These are phyloP conservation scores for Panicum hallii DNA, from an alignment of 202 grass and related monocot species.

Conservation along the genomic window DNA sequence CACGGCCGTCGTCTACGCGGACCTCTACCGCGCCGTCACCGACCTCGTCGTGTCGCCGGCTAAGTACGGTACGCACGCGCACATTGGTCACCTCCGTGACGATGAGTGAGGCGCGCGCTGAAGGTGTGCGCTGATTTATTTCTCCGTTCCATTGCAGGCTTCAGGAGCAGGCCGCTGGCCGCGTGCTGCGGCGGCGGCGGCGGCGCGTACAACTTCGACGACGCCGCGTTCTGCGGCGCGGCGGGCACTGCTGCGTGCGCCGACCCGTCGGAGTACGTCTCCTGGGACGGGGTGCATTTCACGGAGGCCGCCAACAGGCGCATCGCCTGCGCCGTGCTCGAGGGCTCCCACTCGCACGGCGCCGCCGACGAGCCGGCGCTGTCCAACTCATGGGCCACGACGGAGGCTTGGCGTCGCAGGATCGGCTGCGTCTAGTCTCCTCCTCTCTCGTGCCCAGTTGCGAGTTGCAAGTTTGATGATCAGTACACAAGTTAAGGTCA, in stretches of 20 bases:
- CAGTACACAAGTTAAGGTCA: too few species aligned
- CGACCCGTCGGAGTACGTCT: constrained; percentile 41
- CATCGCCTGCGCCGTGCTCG: constrained; percentile 47
- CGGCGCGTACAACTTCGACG: constrained; percentile 46
- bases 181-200: constrained; percentile 47
- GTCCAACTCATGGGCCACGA: background rate
- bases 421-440: background rate
- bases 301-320: constrained; percentile 57
- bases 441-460: too few species aligned
- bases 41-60: constrained; percentile 36
- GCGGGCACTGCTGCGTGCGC: constrained; percentile 2
- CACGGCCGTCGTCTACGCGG: constrained; percentile 49
- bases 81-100: background rate
- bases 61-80: constrained; percentile 28
- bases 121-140: background rate
- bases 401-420: background rate
- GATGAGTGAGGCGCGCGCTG: background rate
- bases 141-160: background rate
- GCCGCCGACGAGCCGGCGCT: background rate
- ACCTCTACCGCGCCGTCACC: constrained; percentile 47
- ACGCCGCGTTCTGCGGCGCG: constrained; percentile 30
- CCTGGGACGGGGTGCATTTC: constrained; percentile 66
- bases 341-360: background rate
- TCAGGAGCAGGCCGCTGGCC: constrained; percentile 11
- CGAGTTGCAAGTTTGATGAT: too few species aligned